Evolutionary conservation across 805 yeast species (phyloP).

Genomic region (Saccharomyces mikatae): DNA sequence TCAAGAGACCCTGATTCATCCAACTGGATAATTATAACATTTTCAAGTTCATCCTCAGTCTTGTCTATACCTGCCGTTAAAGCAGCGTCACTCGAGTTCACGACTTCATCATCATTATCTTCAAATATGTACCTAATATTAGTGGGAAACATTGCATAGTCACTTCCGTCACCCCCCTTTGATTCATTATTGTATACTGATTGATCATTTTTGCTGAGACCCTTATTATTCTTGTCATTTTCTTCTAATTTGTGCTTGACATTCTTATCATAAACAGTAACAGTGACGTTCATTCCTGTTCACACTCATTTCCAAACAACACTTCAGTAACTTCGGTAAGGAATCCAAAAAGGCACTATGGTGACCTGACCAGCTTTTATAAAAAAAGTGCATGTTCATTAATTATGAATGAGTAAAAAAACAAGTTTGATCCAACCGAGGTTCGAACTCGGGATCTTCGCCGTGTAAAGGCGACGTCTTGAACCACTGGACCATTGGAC

Average conservation of each 20-base stretch:
- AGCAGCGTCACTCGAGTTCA: constrained; percentile 1
- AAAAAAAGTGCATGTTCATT: too few relatives aligned
- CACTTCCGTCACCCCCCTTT: constrained; percentile 6
- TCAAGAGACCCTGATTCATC: constrained; percentile 12
- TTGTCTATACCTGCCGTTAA: background rate
- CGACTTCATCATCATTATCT: constrained; percentile 18
- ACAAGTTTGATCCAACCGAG: constrained; percentile 34
- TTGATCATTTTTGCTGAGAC: background rate
- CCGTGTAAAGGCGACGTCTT: constrained; percentile 37
- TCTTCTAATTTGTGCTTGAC: constrained; percentile 6
- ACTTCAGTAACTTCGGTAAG: background rate
- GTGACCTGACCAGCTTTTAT: too few relatives aligned
- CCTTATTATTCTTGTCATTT: background rate
- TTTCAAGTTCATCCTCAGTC: constrained; percentile 16
- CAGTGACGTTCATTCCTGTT: constrained; percentile 1
- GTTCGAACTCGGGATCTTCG: constrained; percentile 36
- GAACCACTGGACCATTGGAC: constrained; percentile 35
- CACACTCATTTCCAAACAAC: background rate
- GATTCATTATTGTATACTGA: background rate
- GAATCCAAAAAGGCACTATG: too few relatives aligned
- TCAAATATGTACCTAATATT: constrained; percentile 27
- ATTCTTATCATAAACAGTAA: constrained; percentile 22
- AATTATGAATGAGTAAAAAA: too few relatives aligned
- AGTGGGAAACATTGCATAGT: constrained; percentile 21
- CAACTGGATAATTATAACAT: constrained; percentile 21